Conservation (phyloP, 306 rosid species). For the Albizia julibrissin region DNA sequence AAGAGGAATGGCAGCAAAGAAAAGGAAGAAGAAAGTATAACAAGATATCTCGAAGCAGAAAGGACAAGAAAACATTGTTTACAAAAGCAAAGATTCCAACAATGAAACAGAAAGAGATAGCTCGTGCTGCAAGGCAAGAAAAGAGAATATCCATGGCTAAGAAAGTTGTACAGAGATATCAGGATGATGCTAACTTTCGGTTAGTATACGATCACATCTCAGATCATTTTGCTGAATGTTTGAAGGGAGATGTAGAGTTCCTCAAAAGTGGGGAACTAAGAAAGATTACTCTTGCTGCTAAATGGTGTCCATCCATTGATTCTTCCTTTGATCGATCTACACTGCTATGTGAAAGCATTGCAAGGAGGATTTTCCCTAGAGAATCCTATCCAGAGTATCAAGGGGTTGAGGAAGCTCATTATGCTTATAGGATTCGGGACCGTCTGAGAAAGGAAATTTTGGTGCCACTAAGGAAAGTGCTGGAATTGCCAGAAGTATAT, state of each 20-base stretch:
- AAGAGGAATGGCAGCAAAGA: slow-evolving; percentile 31
- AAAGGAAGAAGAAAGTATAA: neutral
- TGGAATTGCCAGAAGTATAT: slow-evolving; percentile 77
- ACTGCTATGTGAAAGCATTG: slow-evolving; percentile 51
- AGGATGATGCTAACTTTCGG: slow-evolving; percentile 39
- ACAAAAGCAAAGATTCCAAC: neutral
- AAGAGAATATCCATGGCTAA: slow-evolving; percentile 55
- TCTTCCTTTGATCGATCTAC: slow-evolving; percentile 65
- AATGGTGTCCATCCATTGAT: slow-evolving; percentile 84
- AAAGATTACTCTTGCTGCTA: slow-evolving; percentile 64
- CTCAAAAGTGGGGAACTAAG: slow-evolving; percentile 33
- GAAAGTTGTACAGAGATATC: slow-evolving; percentile 52
- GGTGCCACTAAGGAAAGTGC: slow-evolving; percentile 60
- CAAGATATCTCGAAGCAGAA: neutral
- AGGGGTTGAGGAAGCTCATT: slow-evolving; percentile 67
- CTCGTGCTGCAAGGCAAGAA: slow-evolving; percentile 41
- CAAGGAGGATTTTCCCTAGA: slow-evolving; percentile 51
- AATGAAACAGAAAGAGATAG: slow-evolving; percentile 40
- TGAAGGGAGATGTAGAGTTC: slow-evolving; percentile 52
- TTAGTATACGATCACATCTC: slow-evolving; percentile 52
- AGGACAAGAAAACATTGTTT: neutral
- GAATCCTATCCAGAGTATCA: slow-evolving; percentile 50
- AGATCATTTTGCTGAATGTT: slow-evolving; percentile 54
- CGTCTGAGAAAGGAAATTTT: slow-evolving; percentile 66
- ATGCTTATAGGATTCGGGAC: slow-evolving; percentile 69